Conservation (phyloP, 768 basidiomycete species). For the Tricholoma flavovirens region DNA sequence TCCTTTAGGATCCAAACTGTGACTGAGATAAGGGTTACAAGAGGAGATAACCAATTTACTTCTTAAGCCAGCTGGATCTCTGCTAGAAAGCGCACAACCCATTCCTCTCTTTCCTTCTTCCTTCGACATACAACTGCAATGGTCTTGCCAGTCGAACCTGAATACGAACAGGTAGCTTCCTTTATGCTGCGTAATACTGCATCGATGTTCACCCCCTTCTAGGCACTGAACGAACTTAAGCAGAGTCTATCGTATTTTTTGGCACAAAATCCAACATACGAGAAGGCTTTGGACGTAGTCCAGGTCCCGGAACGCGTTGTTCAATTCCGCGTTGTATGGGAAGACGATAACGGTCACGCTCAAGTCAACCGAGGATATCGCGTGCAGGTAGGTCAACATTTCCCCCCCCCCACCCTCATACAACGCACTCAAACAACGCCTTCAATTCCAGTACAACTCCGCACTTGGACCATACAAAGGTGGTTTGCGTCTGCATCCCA, state of each 20-base stretch:
- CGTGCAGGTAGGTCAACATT: constrained; percentile 49
- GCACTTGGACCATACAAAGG: constrained; percentile 77
- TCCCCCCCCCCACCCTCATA: background rate
- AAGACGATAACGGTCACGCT: constrained; percentile 57
- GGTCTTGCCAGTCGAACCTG: constrained; percentile 53
- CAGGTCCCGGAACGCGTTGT: constrained; percentile 50
- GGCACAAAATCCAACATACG: constrained; percentile 58
- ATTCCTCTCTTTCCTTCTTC: background rate
- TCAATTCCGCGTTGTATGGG: constrained; percentile 76
- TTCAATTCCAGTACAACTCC: constrained; percentile 54
- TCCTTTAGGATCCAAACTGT: too few relatives aligned
- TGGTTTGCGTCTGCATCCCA: constrained; percentile 72
- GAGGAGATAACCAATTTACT: background rate
- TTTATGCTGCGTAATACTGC: background rate
- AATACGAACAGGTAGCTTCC: constrained; percentile 57
- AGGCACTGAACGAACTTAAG: constrained; percentile 65
- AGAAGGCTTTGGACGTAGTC: constrained; percentile 60
- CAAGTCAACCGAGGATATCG: constrained; percentile 73
- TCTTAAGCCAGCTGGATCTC: background rate
- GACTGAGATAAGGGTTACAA: background rate
- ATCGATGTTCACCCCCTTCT: constrained; percentile 2
- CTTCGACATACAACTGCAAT: constrained; percentile 17
- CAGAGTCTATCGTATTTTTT: constrained; percentile 61
- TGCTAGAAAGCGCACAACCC: background rate
- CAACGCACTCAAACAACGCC: background rate